Conservation (phyloP, 805 yeast species). For the Scheffersomyces coipomensis region DNA sequence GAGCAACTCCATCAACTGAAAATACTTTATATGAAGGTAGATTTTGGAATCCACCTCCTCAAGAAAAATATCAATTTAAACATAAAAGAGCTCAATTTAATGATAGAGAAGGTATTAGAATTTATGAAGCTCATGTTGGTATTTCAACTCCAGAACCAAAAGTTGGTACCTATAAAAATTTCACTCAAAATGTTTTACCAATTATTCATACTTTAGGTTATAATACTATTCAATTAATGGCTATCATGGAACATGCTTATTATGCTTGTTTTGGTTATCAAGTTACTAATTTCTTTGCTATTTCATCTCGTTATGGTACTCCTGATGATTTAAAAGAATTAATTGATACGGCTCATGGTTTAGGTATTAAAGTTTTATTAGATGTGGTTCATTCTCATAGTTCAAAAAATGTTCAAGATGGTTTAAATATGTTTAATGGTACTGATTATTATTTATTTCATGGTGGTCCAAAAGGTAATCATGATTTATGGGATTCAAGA, state of each 20-base stretch:
- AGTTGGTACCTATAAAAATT: conserved; percentile 82
- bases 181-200: conserved; percentile 79
- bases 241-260: conserved; percentile 98
- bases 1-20: conserved; percentile 74
- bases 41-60: conserved; percentile 80
- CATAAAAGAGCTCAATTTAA: conserved; percentile 58
- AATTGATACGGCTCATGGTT: conserved; percentile 85
- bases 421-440: conserved; percentile 90
- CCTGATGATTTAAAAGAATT: conserved; percentile 93
- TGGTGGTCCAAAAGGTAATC: conserved; percentile 84
- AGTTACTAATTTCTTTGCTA: conserved; percentile 88
- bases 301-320: conserved; percentile 86
- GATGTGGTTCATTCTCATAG: conserved; percentile 97
- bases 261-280: conserved; percentile 99
- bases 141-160: conserved; percentile 89
- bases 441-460: conserved; percentile 95
- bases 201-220: conserved; percentile 81
- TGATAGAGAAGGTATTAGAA: conserved; percentile 53
- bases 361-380: conserved; percentile 81
- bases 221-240: conserved; percentile 94
- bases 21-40: conserved; percentile 71
- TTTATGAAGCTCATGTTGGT: conserved; percentile 95
- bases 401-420: conserved; percentile 91
- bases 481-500: conserved; percentile 95
- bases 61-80: conserved; percentile 54